These are phyloP conservation scores for Globisporangium okanoganense DNA, from an alignment of 352 stramenopile species.

Conservation along the genomic window DNA sequence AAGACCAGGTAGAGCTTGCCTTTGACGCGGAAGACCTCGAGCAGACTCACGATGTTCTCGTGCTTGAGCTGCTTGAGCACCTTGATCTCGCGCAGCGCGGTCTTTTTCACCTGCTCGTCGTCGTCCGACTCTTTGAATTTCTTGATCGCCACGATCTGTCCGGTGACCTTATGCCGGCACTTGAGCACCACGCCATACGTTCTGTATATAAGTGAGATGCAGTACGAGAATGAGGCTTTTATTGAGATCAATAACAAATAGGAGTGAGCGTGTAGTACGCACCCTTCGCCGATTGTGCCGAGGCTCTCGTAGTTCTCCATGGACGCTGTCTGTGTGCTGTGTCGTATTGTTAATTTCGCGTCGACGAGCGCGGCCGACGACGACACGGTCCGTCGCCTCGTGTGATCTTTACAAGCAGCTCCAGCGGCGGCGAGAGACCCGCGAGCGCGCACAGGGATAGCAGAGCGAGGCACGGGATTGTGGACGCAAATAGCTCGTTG, in stretches of 20 bases:
- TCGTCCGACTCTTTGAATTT: slow-evolving; percentile 91
- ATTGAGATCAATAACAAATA: not conserved
- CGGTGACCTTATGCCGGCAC: slow-evolving; percentile 75
- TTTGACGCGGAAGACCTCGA: slow-evolving; percentile 85
- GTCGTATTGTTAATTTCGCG: not conserved
- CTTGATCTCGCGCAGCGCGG: slow-evolving; percentile 77
- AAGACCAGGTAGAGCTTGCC: slow-evolving; percentile 85
- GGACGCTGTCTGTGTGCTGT: not conserved
- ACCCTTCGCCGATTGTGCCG: slow-evolving; percentile 86
- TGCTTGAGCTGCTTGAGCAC: slow-evolving; percentile 86
- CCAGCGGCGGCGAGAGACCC: not conserved
- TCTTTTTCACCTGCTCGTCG: slow-evolving; percentile 89
- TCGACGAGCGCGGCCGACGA: not conserved
- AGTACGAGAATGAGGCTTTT: not conserved
- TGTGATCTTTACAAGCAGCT: not conserved
- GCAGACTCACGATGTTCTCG: slow-evolving; percentile 84
- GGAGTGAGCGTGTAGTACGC: slow-evolving; percentile 4
- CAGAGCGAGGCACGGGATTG: not conserved
- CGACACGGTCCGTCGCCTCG: not conserved
- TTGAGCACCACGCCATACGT: slow-evolving; percentile 88
- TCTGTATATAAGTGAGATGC: slow-evolving; percentile 19
- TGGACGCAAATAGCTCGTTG: not conserved
- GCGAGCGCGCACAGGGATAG: not conserved
- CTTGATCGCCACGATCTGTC: slow-evolving; percentile 89
- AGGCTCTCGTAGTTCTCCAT: slow-evolving; percentile 90